Evolutionary conservation across 768 basidiomycete species (phyloP).

Genomic region (Kondoa subrosea): DNA sequence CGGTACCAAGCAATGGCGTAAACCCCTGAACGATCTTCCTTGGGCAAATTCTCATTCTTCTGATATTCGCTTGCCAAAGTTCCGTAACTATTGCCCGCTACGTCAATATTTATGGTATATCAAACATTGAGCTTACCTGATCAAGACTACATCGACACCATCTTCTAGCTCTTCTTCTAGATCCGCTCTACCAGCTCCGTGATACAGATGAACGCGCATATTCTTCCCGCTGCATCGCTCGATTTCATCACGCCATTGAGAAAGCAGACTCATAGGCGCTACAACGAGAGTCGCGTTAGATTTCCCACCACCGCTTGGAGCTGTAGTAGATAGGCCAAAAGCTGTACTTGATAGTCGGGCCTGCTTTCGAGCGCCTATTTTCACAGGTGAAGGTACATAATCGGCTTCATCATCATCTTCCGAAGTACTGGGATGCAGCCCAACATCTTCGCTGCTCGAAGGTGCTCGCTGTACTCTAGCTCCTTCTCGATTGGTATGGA

Average conservation of each 20-base stretch:
- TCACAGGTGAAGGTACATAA: conserved; percentile 5
- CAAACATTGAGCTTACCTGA: neutral
- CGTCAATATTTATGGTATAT: neutral
- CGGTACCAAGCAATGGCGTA: conserved; percentile 27
- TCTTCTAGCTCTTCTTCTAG: conserved; percentile 47
- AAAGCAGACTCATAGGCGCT: conserved; percentile 72
- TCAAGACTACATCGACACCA: conserved; percentile 37
- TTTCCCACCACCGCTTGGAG: conserved; percentile 1
- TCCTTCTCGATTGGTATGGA: conserved; percentile 12
- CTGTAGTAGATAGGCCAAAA: neutral
- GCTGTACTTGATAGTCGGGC: neutral
- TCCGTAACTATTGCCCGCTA: conserved; percentile 48
- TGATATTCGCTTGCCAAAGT: conserved; percentile 69
- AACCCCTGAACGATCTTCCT: conserved; percentile 12
- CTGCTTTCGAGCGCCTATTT: neutral
- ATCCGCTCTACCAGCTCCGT: conserved; percentile 68
- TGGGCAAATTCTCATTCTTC: conserved; percentile 12
- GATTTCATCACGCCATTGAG: conserved; percentile 92
- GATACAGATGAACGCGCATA: conserved; percentile 58
- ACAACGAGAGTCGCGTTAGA: conserved; percentile 61
- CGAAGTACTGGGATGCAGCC: neutral
- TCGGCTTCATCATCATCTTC: conserved; percentile 8
- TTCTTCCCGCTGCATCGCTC: conserved; percentile 55
- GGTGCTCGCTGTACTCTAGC: neutral
- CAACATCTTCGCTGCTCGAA: conserved; percentile 4